Evolutionary conservation across 2,329 filamentous ascomycete species (phyloP).

Genomic region (Metarhizium rileyi): DNA sequence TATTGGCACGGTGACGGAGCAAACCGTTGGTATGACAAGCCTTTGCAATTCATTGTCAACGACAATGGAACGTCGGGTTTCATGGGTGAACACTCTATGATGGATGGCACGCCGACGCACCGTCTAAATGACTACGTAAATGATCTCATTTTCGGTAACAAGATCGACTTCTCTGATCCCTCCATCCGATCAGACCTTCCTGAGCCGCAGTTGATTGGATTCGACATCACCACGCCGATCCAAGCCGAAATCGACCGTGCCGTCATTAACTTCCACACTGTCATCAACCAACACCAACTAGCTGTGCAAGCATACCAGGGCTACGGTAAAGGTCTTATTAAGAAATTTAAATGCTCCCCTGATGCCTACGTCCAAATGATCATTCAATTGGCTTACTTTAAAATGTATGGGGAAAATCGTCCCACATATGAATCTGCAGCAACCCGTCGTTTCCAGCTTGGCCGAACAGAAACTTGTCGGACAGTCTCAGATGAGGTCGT

Average conservation of each 20-base stretch:
- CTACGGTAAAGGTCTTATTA: conserved; percentile 97
- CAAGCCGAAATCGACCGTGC: conserved; percentile 72
- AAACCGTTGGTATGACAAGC: conserved; percentile 98
- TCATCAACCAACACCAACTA: conserved; percentile 83
- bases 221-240: conserved; percentile 66
- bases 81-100: conserved; percentile 99
- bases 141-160: conserved; percentile 85
- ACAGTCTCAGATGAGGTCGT: conserved; percentile 84
- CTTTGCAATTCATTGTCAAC: conserved; percentile 93
- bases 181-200: conserved; percentile 72
- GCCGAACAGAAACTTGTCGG: conserved; percentile 92
- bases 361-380: conserved; percentile 98
- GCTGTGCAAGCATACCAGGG: conserved; percentile 92
- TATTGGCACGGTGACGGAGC: conserved; percentile 98
- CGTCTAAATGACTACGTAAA: conserved; percentile 93
- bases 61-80: conserved; percentile 97
- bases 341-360: conserved; percentile 97
- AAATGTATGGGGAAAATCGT: conserved; percentile 97
- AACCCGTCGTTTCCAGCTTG: conserved; percentile 89
- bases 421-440: conserved; percentile 97
- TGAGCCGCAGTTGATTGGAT: conserved; percentile 68
- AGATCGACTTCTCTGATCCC: conserved; percentile 78
- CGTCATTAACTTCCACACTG: conserved; percentile 63
- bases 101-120: conserved; percentile 98
- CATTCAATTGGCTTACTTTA: conserved; percentile 95